Base-by-base conservation (phyloP, 2,329 filamentous ascomycete species). In the Parasarocladium wereldwijsianum region DNA sequence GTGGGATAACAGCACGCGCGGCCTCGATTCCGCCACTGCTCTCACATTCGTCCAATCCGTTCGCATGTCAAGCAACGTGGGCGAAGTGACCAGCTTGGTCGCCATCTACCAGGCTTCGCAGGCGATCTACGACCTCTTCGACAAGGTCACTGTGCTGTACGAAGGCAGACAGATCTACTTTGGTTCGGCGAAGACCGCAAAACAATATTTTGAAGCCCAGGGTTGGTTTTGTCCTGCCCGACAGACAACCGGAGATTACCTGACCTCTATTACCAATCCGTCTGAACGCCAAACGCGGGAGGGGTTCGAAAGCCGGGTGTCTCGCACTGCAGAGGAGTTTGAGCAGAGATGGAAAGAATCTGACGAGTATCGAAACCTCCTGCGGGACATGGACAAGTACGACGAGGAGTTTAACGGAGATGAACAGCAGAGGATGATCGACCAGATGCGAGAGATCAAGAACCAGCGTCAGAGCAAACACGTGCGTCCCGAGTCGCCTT, bases 131-230 rank as follows among this genome's bases (percentile, higher is more conserved):
- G 73, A 81, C 34, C 19, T 72, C 11, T 86, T 87, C 41, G 78
- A 87, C 52, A 85, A 85, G 46, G 70, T 69, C 0, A 62, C 73
- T 0, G 75, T 87, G 0, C 56, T 86, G 0, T 84, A 86, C 43
- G 76, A 85, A 43, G 82, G 81, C 1, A 65, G 75, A 0, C 69
- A 86, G 43, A 86, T 86, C 37, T 87, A 72, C 54, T 86, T 76
- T 38, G 82, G 81, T 0, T 66, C 68, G 0, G 66, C 71, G 0
- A 45, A 42, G 5, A 47, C 58, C 3, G 80, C 79, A 0, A 73
- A 65, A 41, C 46, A 47, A 0, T 85, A 72, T 49, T 85, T 86
- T 36, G 67, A 73, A 40, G 54, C 64, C 9, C 69, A 78, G 50
- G 80, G 80, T 23, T 86, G 70, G 62, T 47, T 64, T 19, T 82